phyloP scores from a whole-genome alignment of 83 land plant species.

The Diphasiastrum complanatum region DNA sequence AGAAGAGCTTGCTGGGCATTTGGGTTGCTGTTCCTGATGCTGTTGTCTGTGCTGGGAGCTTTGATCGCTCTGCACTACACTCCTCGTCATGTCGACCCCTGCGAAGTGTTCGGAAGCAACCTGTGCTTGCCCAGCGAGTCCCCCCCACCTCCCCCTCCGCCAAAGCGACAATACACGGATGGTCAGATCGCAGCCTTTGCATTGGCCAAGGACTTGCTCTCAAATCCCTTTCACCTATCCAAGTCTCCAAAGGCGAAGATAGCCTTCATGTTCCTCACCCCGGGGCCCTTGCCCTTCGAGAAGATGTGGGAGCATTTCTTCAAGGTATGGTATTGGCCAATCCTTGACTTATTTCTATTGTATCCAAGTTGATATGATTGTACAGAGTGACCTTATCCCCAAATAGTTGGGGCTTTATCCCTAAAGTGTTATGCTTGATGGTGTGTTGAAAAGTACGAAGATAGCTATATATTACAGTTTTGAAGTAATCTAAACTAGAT shows the following conservation, averaged over 20 bases:
- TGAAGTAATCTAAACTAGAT: no score
- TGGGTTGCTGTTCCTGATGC: not conserved
- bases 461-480: no score
- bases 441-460: no score
- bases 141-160: conserved; percentile 33
- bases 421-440: no score
- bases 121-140: no score
- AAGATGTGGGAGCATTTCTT: conserved; percentile 73
- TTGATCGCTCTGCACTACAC: not conserved
- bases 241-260: conserved; percentile 48
- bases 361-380: not conserved
- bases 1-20: not conserved
- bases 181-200: conserved; percentile 52
- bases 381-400: not conserved
- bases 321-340: conserved; percentile 30
- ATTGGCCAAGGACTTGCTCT: conserved; percentile 46
- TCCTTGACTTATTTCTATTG: not conserved
- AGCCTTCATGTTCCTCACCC: conserved; percentile 73
- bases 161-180: conserved; percentile 40
- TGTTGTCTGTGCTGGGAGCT: not conserved
- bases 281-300: conserved; percentile 72
- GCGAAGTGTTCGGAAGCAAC: not conserved
- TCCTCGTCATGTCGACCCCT: not conserved
- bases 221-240: conserved; percentile 11
- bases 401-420: not conserved